Evolutionary conservation across 257 asterid genomes (phyloP).

Genomic region (Coffea eugenioides): DNA sequence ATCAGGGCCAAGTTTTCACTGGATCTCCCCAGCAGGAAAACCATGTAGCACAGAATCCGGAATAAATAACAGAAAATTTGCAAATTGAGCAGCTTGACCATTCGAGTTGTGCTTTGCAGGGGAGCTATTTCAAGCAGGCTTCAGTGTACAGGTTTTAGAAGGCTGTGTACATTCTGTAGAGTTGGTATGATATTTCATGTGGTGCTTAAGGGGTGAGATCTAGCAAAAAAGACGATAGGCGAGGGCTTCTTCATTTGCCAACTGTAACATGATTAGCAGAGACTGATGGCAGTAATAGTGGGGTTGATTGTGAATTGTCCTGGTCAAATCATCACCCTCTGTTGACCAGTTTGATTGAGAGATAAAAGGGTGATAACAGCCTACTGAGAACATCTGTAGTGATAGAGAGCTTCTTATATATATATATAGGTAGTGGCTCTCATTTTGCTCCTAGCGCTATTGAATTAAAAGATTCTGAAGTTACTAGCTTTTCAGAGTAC

Average conservation of each 20-base stretch:
- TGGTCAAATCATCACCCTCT: not conserved
- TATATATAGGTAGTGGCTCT: not conserved
- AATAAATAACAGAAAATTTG: constrained; percentile 22
- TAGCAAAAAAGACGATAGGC: not conserved
- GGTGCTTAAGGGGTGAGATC: not conserved
- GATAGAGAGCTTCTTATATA: not conserved
- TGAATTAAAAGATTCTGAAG: no score
- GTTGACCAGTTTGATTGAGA: not conserved
- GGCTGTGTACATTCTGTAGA: constrained; percentile 3
- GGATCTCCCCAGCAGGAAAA: constrained; percentile 62
- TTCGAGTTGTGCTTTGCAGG: not conserved
- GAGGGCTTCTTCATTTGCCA: not conserved
- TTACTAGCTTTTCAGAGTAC: no score
- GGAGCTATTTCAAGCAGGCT: not conserved
- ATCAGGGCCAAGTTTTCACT: constrained; percentile 73
- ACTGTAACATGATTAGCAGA: not conserved
- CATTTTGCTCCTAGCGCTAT: not conserved
- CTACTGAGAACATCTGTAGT: no score
- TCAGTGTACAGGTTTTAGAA: not conserved
- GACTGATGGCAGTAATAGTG: not conserved
- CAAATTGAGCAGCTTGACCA: not conserved
- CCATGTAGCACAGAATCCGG: constrained; percentile 38
- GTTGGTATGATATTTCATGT: not conserved
- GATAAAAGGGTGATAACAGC: not conserved
- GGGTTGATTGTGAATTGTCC: not conserved